A percentile compares a stretch with the other conserved stretches of the same genome.
These are phyloP conservation scores for Ceratocystiopsis sp. DNA, from an alignment of 2,329 filamentous ascomycete species.

Conservation along the genomic window DNA sequence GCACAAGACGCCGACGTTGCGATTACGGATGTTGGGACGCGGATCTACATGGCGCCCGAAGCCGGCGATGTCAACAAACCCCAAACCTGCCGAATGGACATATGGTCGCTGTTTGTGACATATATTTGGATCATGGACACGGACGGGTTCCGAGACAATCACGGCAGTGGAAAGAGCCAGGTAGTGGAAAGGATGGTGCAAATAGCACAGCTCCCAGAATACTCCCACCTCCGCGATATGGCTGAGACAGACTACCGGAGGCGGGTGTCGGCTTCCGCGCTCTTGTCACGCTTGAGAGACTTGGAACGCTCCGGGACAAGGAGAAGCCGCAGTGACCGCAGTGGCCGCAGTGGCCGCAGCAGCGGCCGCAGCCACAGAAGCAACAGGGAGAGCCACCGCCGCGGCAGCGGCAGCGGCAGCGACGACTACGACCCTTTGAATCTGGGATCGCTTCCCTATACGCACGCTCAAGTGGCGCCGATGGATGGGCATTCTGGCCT, in stretches of 20 bases:
- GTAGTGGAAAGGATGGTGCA: conserved; percentile 8
- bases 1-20: conserved; percentile 41
- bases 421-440: too few species aligned
- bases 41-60: conserved; percentile 15
- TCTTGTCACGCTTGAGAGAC: conserved; percentile 1
- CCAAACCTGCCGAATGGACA: conserved; percentile 14
- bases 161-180: too few species aligned
- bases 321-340: too few species aligned
- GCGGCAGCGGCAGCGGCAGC: too few species aligned
- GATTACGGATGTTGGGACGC: conserved; percentile 12
- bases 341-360: not conserved
- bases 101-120: conserved; percentile 18
- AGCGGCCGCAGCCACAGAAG: too few species aligned
- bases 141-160: conserved; percentile 10
- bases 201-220: not conserved
- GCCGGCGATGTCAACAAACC: conserved; percentile 10
- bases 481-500: too few species aligned
- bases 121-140: conserved; percentile 12
- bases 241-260: not conserved
- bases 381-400: too few species aligned
- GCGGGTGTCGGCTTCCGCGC: not conserved
- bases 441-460: too few species aligned
- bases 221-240: conserved; percentile 1
- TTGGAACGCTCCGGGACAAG: too few species aligned
- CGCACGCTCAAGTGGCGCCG: too few species aligned